phyloP scores from a whole-genome alignment of 345 rosid genomes.

The Citropsis articulata region DNA sequence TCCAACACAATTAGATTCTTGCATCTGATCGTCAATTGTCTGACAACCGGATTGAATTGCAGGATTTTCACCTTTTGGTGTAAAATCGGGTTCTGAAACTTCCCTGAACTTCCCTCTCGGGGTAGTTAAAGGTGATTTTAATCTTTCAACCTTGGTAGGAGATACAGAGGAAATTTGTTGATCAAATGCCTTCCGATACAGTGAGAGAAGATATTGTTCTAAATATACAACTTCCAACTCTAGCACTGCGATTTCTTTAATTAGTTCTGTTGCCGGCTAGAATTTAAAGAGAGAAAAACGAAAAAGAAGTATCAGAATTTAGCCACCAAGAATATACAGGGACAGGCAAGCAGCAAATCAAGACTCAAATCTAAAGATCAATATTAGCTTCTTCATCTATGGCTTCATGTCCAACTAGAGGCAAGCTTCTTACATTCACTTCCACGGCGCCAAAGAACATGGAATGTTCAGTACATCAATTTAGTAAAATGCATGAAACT shows the following conservation, averaged over 20 bases:
- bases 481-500: background rate
- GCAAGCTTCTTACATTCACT: background rate
- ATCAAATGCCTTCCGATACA: conserved; percentile 87
- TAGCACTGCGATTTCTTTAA: conserved; percentile 79
- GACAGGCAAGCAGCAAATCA: background rate
- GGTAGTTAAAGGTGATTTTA: conserved; percentile 44
- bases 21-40: conserved; percentile 31
- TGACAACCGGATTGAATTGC: conserved; percentile 34
- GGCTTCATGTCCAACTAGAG: background rate
- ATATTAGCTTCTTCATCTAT: background rate
- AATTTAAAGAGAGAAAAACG: background rate
- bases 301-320: conserved; percentile 9
- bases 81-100: conserved; percentile 35
- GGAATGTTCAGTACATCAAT: background rate
- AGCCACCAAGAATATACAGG: background rate
- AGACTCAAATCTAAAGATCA: conserved; percentile 5
- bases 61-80: conserved; percentile 42
- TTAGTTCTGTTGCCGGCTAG: conserved; percentile 81
- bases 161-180: conserved; percentile 52
- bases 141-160: conserved; percentile 43
- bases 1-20: conserved; percentile 30
- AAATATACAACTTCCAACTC: conserved; percentile 89
- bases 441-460: background rate
- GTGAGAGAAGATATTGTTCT: conserved; percentile 87
- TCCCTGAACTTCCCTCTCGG: conserved; percentile 39